Percentiles rank a stretch among this genome's conserved stretches.
phyloP scores from a whole-genome alignment of 2,329 filamentous ascomycete species.

The Lizonia empirigonia region DNA sequence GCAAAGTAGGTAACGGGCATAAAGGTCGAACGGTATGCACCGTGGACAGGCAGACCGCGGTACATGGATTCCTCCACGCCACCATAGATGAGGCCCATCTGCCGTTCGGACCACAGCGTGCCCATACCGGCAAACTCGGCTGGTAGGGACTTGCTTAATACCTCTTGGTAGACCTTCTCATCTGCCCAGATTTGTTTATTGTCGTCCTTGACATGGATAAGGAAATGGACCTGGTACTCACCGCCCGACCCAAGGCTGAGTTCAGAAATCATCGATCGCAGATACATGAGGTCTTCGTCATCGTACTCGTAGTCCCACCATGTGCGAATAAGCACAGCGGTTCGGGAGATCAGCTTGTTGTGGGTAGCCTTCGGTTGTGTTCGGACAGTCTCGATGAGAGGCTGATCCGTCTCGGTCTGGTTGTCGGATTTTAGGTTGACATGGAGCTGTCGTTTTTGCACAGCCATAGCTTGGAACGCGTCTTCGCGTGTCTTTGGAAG shows the following conservation, averaged over 20 bases:
- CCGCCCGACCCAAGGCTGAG: slow-evolving; percentile 77
- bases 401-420: slow-evolving; percentile 17
- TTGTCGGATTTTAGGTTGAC: slow-evolving; percentile 7
- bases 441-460: slow-evolving; percentile 30
- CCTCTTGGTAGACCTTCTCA: slow-evolving; percentile 70
- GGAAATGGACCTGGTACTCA: slow-evolving; percentile 81
- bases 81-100: slow-evolving; percentile 61
- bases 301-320: slow-evolving; percentile 83
- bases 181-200: slow-evolving; percentile 82
- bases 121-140: slow-evolving; percentile 59
- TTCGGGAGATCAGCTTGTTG: slow-evolving; percentile 60
- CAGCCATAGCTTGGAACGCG: slow-evolving; percentile 50
- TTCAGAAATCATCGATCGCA: slow-evolving; percentile 81
- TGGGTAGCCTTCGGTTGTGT: slow-evolving; percentile 33
- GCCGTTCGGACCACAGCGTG: slow-evolving; percentile 58
- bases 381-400: slow-evolving; percentile 16
- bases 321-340: slow-evolving; percentile 79
- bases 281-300: slow-evolving; percentile 79
- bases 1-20: slow-evolving; percentile 97
- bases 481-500: slow-evolving; percentile 42
- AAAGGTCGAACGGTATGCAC: slow-evolving; percentile 74
- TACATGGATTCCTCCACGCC: slow-evolving; percentile 58
- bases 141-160: slow-evolving; percentile 59
- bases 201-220: slow-evolving; percentile 83
- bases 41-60: slow-evolving; percentile 69